Base-by-base conservation (phyloP, 164 flowering plant species). In the Aristolochia fimbriata region DNA sequence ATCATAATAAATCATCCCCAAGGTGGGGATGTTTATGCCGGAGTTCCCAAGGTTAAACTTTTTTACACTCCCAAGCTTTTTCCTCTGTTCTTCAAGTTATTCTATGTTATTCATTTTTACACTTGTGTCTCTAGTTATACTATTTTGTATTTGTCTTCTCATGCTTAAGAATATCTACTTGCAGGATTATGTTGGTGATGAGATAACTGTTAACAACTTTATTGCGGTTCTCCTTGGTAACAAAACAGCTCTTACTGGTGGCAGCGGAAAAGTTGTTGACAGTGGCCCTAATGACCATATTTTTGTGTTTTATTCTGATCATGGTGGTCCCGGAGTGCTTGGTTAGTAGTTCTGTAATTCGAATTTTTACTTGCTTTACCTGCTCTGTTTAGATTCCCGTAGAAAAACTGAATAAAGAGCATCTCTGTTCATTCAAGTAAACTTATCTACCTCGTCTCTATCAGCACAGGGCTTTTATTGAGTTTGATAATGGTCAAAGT, bases 321-420 rank as follows among this genome's bases (percentile, higher is more conserved):
- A 92, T 74, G 98, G 96, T 8, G 96, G 93, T 51, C 87, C 98
- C 57, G 98, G 98, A 3, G 83, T 84, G 59, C 92, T 91, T 54
- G 88, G 98, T 92, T 56, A 74, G 93, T 80, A 62, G 45, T 62
- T 64, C 58, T 22, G 33, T 54, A 0, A 54, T 8, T 54, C 1
- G 16, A 54, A 54, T 3, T 23, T 22, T 54, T 23, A 25, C 3
- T 23, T 54, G 6, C 20, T 15, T 49, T 20, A 6, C 8, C 20
- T 6, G 8, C 20, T 49, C 52, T 49, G 8, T 37, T 37, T 10
- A 37, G 43, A 37, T 3, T 37, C 43, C 8, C 8, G 10, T 37
- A 7, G 8, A 37, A 37, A 7, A 37, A 37, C 12, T 3, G 43
- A 37, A 7, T 37, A 37, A 37, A 37, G 43, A 37, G 43, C 43